Conservation (phyloP, 148 eudicot species). For the Nyssa sinensis region DNA sequence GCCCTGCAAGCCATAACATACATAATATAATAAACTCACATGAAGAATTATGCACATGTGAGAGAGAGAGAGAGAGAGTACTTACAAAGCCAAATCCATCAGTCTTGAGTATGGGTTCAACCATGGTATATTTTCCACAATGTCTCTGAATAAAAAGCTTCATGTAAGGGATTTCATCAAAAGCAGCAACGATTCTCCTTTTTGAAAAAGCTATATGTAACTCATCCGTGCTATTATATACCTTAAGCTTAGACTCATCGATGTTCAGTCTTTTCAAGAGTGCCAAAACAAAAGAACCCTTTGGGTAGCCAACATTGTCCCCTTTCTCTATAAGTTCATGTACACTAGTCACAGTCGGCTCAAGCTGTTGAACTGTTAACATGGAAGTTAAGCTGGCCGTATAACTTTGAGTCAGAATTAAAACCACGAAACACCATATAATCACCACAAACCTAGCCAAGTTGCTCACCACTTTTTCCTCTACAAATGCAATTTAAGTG, state of each 20-base stretch:
- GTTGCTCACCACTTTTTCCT: conserved; percentile 39
- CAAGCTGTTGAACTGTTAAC: conserved; percentile 50
- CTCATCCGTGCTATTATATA: conserved; percentile 15
- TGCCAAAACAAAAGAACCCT: conserved; percentile 38
- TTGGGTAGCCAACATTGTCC: conserved; percentile 37
- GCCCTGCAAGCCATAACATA: conserved; percentile 26
- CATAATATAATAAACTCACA: neutral
- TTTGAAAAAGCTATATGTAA: conserved; percentile 25
- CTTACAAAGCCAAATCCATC: conserved; percentile 40
- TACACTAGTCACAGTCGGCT: conserved; percentile 37
- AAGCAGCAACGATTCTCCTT: conserved; percentile 32
- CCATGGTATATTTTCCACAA: conserved; percentile 21
- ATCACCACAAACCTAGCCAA: conserved; percentile 41
- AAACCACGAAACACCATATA: conserved; percentile 48
- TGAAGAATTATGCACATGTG: no score
- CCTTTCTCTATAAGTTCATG: conserved; percentile 30
- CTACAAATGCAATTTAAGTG: no score
- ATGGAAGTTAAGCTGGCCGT: conserved; percentile 57
- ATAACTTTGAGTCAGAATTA: conserved; percentile 55
- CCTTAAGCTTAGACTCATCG: conserved; percentile 14
- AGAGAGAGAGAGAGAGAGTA: neutral
- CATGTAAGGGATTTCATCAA: conserved; percentile 37
- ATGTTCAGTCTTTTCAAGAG: conserved; percentile 27
- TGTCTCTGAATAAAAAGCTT: conserved; percentile 21
- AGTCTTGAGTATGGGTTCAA: conserved; percentile 14